These are phyloP conservation scores for Phialophora macrospora DNA, from an alignment of 2,329 filamentous ascomycete species.

Conservation along the genomic window DNA sequence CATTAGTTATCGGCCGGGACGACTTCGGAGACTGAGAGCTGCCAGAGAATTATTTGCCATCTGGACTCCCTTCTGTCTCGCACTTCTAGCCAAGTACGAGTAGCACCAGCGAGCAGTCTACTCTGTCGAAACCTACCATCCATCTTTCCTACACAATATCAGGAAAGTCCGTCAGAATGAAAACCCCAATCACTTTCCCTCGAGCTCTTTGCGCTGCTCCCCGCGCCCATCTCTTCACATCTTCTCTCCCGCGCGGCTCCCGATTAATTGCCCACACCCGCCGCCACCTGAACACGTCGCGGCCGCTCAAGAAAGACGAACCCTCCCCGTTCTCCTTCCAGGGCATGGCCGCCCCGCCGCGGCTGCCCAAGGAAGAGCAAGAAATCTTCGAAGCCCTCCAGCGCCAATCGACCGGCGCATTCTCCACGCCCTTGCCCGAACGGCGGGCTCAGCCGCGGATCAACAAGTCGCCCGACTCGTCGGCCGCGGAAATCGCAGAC, in stretches of 20 bases:
- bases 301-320: not conserved
- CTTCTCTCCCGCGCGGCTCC: not conserved
- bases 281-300: constrained; percentile 5
- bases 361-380: constrained; percentile 85
- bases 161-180: constrained; percentile 1
- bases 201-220: constrained; percentile 14
- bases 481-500: constrained; percentile 38
- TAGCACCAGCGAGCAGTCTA: not conserved
- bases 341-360: constrained; percentile 71
- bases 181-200: not conserved
- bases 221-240: constrained; percentile 23
- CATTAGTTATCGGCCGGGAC: not conserved
- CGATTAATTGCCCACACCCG: not conserved
- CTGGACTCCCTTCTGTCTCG: not conserved
- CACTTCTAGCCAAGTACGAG: not conserved
- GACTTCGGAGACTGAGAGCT: not conserved
- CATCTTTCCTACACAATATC: not conserved
- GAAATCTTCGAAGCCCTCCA: constrained; percentile 89
- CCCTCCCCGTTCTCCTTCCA: constrained; percentile 25
- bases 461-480: constrained; percentile 56
- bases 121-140: not conserved
- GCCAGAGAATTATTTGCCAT: constrained; percentile 3
- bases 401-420: constrained; percentile 74
- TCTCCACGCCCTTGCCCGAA: constrained; percentile 63
- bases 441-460: constrained; percentile 46